Evolutionary conservation across 2,329 filamentous ascomycete species (phyloP), one percentile per base, ranked within the genome.

Genomic region (Macrophomina phaseolina): DNA sequence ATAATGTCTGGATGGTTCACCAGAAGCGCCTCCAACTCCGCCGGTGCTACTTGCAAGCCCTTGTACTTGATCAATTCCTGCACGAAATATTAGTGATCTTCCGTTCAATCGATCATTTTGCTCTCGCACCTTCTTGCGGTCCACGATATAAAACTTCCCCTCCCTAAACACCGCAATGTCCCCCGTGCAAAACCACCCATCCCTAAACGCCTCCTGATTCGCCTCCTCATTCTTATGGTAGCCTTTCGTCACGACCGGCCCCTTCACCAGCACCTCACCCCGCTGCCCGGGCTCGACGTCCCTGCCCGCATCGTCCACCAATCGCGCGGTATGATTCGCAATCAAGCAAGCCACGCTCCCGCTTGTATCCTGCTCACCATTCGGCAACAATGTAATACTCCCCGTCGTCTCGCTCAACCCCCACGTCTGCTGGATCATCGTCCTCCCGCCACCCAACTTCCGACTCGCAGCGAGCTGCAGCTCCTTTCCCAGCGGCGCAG

Each of bases 401-500:
- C 77, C 80, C 6, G 85, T 87, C 12, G 63, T 65, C 75, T 89
- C 87, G 52, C 83, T 87, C 48, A 88, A 72, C 0, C 87, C 87
- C 85, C 85, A 89, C 0, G 84, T 85, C 75, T 88, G 86, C 0
- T 74, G 75, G 16, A 89, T 76, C 12, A 77, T 74, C 12, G 79
- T 80, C 3, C 11, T 32, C 0, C 79, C 78, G 49, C 67, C 69
- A 8, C 79, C 81, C 11, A 89, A 73, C 73, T 85, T 88, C 67
- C 73, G 76, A 67, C 80, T 81, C 0, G 84, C 86, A 11, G 63
- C 63, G 9, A 65, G 52, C 71, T 89, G 86, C 1, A 88, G 73
- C 1, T 87, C 84, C 16, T 79, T 78, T 0, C 84, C 84, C 67
- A 90, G 77, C 0, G 87, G 86, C 2, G 87, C 87, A 0, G 86